Evolutionary conservation across 2,329 filamentous ascomycete genomes (phyloP), one percentile per base, ranked within the genome.

Genomic region (Coniochaeta sp.): DNA sequence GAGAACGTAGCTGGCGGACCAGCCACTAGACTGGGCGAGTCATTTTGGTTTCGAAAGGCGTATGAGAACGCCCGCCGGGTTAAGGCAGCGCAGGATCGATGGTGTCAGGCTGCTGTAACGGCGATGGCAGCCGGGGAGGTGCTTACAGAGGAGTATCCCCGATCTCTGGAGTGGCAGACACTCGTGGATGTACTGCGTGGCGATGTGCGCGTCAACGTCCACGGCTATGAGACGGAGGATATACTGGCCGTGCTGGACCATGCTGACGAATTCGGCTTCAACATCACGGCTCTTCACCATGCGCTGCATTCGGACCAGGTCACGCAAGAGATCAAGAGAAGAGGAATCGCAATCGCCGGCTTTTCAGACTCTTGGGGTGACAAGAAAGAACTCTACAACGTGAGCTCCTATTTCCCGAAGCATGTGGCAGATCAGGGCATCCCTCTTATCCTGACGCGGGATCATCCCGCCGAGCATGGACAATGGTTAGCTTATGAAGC

Each of bases 171-270:
- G 55, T 88, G 86, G 83, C 87, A 89, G 65, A 81, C 82, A 0
- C 72, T 89, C 1, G 77, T 77, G 7, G 88, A 86, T 0, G 83
- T 85, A 2, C 72, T 90, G 40, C 79, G 87, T 40, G 87, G 87
- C 0, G 85, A 90, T 63, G 85, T 90, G 5, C 81, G 85, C 61
- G 79, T 90, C 63, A 89, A 90, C 73, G 86, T 84, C 0, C 88
- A 90, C 65, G 90, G 88, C 72, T 90, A 90, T 70, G 89, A 85
- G 0, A 78, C 88, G 1, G 80, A 85, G 0, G 88, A 90, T 65
- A 74, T 90, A 8, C 87, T 90, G 70, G 83, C 84, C 32, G 87
- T 89, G 69, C 81, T 90, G 3, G 81, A 87, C 61, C 86, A 89
- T 67, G 87, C 83, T 12, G 88, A 89, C 64, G 88, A 90, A 75